Conservation (phyloP, 768 basidiomycete genomes). For the Daedaleopsis nitida region DNA sequence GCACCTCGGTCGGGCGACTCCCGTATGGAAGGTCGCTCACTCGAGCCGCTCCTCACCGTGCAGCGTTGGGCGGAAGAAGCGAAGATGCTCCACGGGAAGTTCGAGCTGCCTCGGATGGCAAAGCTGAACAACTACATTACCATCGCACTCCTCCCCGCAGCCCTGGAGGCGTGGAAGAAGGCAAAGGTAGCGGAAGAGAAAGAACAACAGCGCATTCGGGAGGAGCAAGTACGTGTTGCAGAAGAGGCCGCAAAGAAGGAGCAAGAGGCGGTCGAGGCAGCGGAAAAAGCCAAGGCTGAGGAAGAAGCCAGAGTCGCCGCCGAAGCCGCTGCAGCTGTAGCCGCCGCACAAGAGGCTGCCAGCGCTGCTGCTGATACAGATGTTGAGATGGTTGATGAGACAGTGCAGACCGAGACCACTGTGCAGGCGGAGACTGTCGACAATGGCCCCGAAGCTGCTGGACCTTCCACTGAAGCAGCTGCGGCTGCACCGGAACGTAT, state of each 20-base stretch:
- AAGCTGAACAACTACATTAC: conserved; percentile 73
- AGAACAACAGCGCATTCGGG: conserved; percentile 44
- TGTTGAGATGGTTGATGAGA: conserved; percentile 14
- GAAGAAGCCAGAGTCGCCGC: conserved; percentile 31
- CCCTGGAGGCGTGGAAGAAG: conserved; percentile 59
- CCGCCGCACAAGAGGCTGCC: conserved; percentile 14
- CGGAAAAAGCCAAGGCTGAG: conserved; percentile 40
- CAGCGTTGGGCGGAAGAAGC: conserved; percentile 92
- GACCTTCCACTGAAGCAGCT: conserved; percentile 22
- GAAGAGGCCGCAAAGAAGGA: conserved; percentile 46
- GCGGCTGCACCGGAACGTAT: conserved; percentile 57
- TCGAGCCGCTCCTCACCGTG: conserved; percentile 78
- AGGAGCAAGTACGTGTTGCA: conserved; percentile 53
- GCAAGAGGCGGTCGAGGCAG: conserved; percentile 35
- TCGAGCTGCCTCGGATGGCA: conserved; percentile 63
- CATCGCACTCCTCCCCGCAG: conserved; percentile 77
- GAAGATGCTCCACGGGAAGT: conserved; percentile 77
- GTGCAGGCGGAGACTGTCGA: conserved; percentile 18
- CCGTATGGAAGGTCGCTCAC: conserved; percentile 49
- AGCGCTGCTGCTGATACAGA: conserved; percentile 19
- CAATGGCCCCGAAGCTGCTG: conserved; percentile 21
- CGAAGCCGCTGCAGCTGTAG: conserved; percentile 18
- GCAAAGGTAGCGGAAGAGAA: conserved; percentile 35
- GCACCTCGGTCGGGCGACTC: conserved; percentile 40
- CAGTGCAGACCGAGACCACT: not conserved